Evolutionary conservation across 2,329 filamentous ascomycete species (phyloP), one percentile per base, ranked within the genome.

Genomic region (Ophiostoma quercus): DNA sequence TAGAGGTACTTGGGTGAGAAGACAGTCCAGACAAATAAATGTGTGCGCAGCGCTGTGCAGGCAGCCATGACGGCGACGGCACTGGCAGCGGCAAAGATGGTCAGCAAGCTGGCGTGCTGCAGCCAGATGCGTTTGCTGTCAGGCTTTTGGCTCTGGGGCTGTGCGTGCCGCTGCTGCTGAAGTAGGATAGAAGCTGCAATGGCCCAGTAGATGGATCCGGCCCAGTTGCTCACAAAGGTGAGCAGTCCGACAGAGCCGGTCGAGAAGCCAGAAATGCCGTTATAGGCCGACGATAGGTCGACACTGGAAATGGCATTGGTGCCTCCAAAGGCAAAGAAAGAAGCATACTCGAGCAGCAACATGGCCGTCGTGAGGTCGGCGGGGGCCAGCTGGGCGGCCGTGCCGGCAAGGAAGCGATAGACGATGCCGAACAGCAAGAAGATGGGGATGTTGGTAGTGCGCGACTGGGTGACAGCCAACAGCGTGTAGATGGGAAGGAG

Each of bases 1-100:
- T 96, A 99, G 74, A 99, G 80, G 78, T 94, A 98, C 79, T 98
- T 99, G 0, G 95, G 95, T 73, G 92, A 96, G 79, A 99, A 99
- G 12, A 99, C 95, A 0, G 94, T 98, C 95, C 95, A 99, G 72
- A 99, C 94, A 77, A 99, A 99, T 71, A 99, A 79, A 82, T 99
- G 95, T 39, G 92, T 92, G 74, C 94, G 84, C 76, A 99, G 79
- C 8, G 86, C 83, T 66, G 91, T 93, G 78, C 95, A 99, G 19
- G 94, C 93, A 16, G 85, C 87, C 94, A 98, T 98, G 32, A 97
- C 90, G 66, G 88, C 90, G 2, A 87, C 79, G 68, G 92, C 79
- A 73, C 87, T 88, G 1, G 82, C 81, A 0, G 90, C 84, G 12
- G 86, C 81, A 77, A 95, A 96, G 12, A 90, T 78, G 0, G 93